phyloP scores from a whole-genome alignment of 768 basidiomycete species.

The Phanerodontia chrysosporium region DNA sequence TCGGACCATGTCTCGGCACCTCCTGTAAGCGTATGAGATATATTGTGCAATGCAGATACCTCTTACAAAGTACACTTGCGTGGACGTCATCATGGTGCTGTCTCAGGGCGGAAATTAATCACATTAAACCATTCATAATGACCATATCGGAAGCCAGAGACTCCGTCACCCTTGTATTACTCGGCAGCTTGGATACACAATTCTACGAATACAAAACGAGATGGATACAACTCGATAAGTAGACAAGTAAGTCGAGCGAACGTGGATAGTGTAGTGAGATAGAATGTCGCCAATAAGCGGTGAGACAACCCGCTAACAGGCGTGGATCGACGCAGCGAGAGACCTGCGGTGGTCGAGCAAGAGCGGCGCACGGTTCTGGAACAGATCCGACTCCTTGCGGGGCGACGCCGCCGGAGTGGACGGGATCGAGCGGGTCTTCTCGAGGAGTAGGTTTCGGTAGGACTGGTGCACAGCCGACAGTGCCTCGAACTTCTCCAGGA shows the following conservation, averaged over 20 bases:
- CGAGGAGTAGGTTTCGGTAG: background rate
- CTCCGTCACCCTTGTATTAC: too few species aligned
- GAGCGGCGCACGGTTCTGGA: background rate
- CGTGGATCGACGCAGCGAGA: background rate
- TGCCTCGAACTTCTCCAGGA: constrained; percentile 3
- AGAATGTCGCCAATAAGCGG: background rate
- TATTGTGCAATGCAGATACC: too few species aligned
- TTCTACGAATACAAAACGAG: background rate
- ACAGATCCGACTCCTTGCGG: background rate
- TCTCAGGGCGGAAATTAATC: too few species aligned
- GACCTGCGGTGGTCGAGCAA: background rate
- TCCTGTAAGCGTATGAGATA: too few species aligned
- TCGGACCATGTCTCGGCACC: too few species aligned
- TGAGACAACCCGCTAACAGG: background rate
- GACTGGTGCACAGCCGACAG: background rate
- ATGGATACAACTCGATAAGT: background rate
- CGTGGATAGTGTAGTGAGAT: background rate
- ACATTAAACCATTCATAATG: too few species aligned
- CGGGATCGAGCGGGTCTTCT: background rate
- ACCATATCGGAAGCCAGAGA: too few species aligned
- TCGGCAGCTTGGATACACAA: too few species aligned
- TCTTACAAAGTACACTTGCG: too few species aligned
- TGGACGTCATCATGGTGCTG: too few species aligned
- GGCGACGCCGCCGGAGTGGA: background rate
- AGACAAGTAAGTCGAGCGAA: too few species aligned